These are phyloP conservation scores for Ophiocordyceps camponoti-rufipedis DNA, from an alignment of 2,329 filamentous ascomycete species.

Conservation along the genomic window DNA sequence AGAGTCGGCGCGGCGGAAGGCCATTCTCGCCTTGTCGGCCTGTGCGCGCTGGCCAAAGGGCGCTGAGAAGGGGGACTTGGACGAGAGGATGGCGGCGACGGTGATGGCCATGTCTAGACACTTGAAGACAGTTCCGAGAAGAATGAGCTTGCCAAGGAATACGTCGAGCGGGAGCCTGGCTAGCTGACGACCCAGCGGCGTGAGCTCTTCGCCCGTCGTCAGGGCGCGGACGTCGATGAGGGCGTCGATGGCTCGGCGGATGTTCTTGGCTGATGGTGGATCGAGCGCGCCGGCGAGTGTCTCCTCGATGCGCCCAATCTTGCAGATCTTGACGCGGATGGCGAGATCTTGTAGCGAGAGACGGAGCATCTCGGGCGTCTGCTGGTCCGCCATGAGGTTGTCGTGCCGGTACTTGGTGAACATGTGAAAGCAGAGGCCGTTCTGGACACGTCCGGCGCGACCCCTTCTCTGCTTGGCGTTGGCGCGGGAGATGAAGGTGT, in stretches of 20 bases:
- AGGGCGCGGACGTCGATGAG: slow-evolving; percentile 85
- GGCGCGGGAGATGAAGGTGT: slow-evolving; percentile 87
- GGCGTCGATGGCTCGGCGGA: slow-evolving; percentile 79
- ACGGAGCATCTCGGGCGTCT: slow-evolving; percentile 90
- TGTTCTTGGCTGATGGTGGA: slow-evolving; percentile 79
- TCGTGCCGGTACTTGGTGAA: slow-evolving; percentile 87
- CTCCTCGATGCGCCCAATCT: slow-evolving; percentile 80
- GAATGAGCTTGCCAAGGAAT: slow-evolving; percentile 81
- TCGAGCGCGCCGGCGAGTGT: slow-evolving; percentile 79
- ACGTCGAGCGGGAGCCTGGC: slow-evolving; percentile 84
- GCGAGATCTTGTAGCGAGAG: slow-evolving; percentile 88
- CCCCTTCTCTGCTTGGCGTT: slow-evolving; percentile 92
- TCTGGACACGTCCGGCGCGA: slow-evolving; percentile 85
- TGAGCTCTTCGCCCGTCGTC: slow-evolving; percentile 65
- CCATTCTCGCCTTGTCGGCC: slow-evolving; percentile 59
- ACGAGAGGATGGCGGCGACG: slow-evolving; percentile 80
- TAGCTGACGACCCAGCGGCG: slow-evolving; percentile 68
- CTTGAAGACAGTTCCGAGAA: slow-evolving; percentile 72
- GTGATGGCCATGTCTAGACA: slow-evolving; percentile 86
- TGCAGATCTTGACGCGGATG: slow-evolving; percentile 94
- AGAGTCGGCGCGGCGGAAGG: slow-evolving; percentile 74
- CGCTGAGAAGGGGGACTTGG: slow-evolving; percentile 82
- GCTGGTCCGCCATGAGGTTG: slow-evolving; percentile 69
- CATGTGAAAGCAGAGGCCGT: slow-evolving; percentile 87
- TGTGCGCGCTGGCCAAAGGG: slow-evolving; percentile 71